Evolutionary conservation across 2,329 filamentous ascomycete species (phyloP), one percentile per base, ranked within the genome.

Genomic region (Curvularia verruculosa): DNA sequence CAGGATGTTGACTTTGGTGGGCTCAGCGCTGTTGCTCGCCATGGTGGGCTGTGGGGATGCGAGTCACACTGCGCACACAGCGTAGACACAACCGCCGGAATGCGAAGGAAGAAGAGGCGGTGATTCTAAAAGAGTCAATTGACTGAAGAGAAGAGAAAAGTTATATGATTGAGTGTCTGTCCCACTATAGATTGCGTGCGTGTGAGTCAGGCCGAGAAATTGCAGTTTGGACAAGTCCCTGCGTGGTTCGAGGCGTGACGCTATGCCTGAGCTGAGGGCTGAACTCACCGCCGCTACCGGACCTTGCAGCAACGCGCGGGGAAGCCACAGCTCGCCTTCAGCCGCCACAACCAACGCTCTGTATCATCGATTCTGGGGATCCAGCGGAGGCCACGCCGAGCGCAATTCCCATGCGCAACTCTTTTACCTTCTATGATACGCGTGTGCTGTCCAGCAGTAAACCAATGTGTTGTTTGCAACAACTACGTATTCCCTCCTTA

Each of bases 1-100:
- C 57, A 99, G 82, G 66, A 99, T 96, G 34, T 85, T 83, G 72
- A 98, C 92, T 73, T 82, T 85, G 49, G 83, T 85, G 54, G 85
- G 83, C 64, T 70, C 61, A 24, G 61, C 61, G 51, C 65, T 67
- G 63, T 69, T 70, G 63, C 62, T 61, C 45, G 73, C 66, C 74
- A 75, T 76, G 58, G 51, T 60, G 58, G 59, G 58, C 46, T 56
- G 47, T 56, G 37, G 58, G 50, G 48, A 49, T 57, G 62, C 58
- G 52, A 55, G 58, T 60, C 58, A 58, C 43, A 52, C 54, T 54
- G 44, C 40, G 48, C 55, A 43, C 49, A 54, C 44, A 45, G 52
- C 46, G 51, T 41, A 34, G 34, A 12, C 31, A 26, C 39, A 46
- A 36, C 34, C 41, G 37, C 47, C 56, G 49, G 47, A 49, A 3